These are phyloP conservation scores for Iris macrosiphon DNA, from an alignment of 106 monocot genomes.

Conservation along the genomic window DNA sequence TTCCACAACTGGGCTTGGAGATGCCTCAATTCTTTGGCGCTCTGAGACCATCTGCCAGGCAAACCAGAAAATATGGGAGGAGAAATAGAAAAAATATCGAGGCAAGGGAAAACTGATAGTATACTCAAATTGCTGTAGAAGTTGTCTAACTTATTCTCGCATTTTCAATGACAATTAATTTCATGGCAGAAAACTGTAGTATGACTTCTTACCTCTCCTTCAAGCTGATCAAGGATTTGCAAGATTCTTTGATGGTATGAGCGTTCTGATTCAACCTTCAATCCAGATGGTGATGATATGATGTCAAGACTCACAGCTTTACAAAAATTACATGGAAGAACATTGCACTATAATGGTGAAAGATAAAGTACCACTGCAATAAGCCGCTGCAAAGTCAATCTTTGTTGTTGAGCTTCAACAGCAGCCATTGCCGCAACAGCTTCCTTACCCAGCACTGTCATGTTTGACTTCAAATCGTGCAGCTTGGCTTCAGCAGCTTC, in stretches of 20 bases:
- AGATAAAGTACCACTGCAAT: conserved; percentile 60
- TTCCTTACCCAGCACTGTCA: conserved; percentile 78
- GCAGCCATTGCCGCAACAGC: conserved; percentile 83
- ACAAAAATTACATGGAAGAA: background rate
- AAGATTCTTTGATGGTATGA: conserved; percentile 76
- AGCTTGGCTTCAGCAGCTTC: conserved; percentile 87
- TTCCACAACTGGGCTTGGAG: conserved; percentile 46
- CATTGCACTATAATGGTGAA: background rate
- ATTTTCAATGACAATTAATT: no score
- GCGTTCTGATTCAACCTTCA: conserved; percentile 87
- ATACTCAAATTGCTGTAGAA: no score
- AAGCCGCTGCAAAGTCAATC: conserved; percentile 82
- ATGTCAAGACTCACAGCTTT: background rate
- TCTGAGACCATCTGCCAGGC: conserved; percentile 67
- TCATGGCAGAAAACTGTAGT: background rate
- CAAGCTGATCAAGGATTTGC: conserved; percentile 83
- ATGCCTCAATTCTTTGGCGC: conserved; percentile 78
- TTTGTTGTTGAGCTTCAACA: conserved; percentile 90
- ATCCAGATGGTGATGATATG: background rate
- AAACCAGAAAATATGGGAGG: no score
- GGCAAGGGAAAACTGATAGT: no score
- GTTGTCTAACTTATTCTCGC: no score
- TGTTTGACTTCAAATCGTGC: conserved; percentile 81
- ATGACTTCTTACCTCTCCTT: conserved; percentile 41
- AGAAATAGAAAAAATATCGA: no score